Conservation (phyloP, 1,284 basidiomycete species). For the Bjerkandera adusta region DNA sequence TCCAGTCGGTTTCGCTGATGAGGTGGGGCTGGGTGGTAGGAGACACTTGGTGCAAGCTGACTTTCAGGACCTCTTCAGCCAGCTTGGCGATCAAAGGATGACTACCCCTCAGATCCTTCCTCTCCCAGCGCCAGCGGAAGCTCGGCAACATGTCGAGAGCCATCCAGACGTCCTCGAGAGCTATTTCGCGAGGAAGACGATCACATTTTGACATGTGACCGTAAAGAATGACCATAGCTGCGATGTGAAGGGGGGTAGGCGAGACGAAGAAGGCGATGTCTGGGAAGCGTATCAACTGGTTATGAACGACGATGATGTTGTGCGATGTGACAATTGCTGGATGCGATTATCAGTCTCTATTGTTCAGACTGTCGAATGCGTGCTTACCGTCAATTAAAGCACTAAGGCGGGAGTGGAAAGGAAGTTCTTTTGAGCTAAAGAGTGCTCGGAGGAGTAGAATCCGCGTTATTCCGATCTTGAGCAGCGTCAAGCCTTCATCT, state of each 20-base stretch:
- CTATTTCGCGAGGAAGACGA: constrained; percentile 56
- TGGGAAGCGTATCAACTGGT: constrained; percentile 75
- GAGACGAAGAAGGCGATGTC: constrained; percentile 84
- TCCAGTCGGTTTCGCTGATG: constrained; percentile 67
- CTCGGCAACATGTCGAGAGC: constrained; percentile 81
- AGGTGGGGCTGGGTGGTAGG: constrained; percentile 58
- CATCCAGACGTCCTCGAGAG: constrained; percentile 77
- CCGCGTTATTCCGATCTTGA: constrained; percentile 79
- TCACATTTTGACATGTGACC: constrained; percentile 78
- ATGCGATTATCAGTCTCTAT: constrained; percentile 4
- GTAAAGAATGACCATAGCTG: constrained; percentile 83
- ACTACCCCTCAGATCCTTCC: constrained; percentile 70
- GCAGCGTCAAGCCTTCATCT: constrained; percentile 73
- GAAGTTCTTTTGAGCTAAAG: constrained; percentile 70
- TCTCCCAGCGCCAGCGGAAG: constrained; percentile 85
- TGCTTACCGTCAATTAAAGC: constrained; percentile 71
- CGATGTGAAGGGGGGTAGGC: constrained; percentile 80
- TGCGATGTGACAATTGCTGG: constrained; percentile 79
- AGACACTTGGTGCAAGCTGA: constrained; percentile 59
- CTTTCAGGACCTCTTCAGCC: constrained; percentile 72
- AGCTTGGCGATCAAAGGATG: constrained; percentile 80
- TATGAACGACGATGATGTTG: constrained; percentile 80
- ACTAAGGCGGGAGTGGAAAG: constrained; percentile 57
- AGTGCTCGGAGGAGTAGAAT: constrained; percentile 72
- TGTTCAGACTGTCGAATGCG: constrained; percentile 7